Conservation (phyloP, 805 yeast genomes). For the Kodamaea hsintzibuensis region DNA sequence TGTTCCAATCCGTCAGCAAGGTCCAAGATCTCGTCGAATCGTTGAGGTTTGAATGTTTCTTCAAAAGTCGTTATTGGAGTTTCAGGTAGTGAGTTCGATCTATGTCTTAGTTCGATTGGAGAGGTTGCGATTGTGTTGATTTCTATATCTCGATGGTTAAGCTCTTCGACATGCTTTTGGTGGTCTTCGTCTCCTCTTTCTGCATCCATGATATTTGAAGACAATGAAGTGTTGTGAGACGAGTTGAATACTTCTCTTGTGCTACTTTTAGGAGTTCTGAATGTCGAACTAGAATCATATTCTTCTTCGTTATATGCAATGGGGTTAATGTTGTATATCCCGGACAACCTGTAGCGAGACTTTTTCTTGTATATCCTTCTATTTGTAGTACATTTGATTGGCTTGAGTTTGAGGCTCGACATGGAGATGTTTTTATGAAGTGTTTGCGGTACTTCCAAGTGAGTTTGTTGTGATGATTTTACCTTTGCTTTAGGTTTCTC, state of each 20-base stretch:
- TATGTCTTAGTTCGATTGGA: slow-evolving; percentile 11
- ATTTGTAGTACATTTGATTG: slow-evolving; percentile 34
- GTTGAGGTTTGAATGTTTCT: slow-evolving; percentile 2
- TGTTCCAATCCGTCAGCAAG: slow-evolving; percentile 13
- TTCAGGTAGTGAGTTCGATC: slow-evolving; percentile 24
- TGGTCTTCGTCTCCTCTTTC: background rate
- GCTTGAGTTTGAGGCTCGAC: slow-evolving; percentile 39
- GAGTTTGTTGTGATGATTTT: background rate
- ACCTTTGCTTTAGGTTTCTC: background rate
- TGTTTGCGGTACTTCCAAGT: background rate
- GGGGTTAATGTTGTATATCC: slow-evolving; percentile 40
- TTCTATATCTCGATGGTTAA: background rate
- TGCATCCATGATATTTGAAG: slow-evolving; percentile 15
- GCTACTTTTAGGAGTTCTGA: slow-evolving; percentile 2
- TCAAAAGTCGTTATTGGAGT: slow-evolving; percentile 6
- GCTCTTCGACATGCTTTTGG: background rate
- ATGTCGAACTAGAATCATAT: background rate
- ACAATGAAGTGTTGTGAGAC: slow-evolving; percentile 13
- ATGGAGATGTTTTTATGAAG: slow-evolving; percentile 24
- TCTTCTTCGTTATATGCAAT: slow-evolving; percentile 17
- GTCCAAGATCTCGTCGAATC: slow-evolving; percentile 7
- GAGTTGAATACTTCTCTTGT: slow-evolving; percentile 1
- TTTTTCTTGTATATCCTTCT: slow-evolving; percentile 39
- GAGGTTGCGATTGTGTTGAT: slow-evolving; percentile 14
- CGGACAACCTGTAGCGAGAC: slow-evolving; percentile 41